phyloP scores from a whole-genome alignment of 441 rosid species.

The Daphne laureola region DNA sequence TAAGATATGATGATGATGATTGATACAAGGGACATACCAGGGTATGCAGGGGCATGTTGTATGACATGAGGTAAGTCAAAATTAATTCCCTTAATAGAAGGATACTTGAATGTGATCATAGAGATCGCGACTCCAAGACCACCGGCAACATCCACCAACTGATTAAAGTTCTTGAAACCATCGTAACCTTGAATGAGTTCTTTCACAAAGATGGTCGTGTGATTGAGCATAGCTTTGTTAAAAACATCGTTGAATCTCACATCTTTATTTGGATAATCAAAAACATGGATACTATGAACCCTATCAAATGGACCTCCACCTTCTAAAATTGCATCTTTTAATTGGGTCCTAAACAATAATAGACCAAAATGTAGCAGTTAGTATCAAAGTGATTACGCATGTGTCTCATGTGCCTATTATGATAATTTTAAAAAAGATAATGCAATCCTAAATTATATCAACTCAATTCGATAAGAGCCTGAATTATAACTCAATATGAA shows the following conservation, averaged over 20 bases:
- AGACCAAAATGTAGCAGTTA: background rate
- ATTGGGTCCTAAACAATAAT: conserved; percentile 9
- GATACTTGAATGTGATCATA: conserved; percentile 19
- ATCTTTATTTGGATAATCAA: conserved; percentile 8
- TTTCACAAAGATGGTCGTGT: conserved; percentile 12
- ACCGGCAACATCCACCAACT: conserved; percentile 19
- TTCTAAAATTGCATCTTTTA: conserved; percentile 11
- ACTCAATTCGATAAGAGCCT: no score
- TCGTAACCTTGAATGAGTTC: conserved; percentile 12
- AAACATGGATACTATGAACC: conserved; percentile 6
- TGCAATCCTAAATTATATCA: no score
- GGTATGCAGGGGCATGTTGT: conserved; percentile 9
- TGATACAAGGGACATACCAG: no score
- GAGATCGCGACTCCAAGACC: conserved; percentile 6
- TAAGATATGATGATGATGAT: no score
- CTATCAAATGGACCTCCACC: conserved; percentile 16
- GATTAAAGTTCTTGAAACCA: conserved; percentile 16
- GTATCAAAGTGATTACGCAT: no score
- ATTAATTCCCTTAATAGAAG: conserved; percentile 19
- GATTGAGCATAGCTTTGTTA: conserved; percentile 12
- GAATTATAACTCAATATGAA: no score
- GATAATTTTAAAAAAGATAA: no score
- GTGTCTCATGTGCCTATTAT: no score
- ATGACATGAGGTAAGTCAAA: conserved; percentile 19
- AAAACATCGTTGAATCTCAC: conserved; percentile 5